A percentile compares a stretch with the other conserved stretches of the same genome.
phyloP scores from a whole-genome alignment of 345 rosid genomes.

The Mallotus nudiflorus region DNA sequence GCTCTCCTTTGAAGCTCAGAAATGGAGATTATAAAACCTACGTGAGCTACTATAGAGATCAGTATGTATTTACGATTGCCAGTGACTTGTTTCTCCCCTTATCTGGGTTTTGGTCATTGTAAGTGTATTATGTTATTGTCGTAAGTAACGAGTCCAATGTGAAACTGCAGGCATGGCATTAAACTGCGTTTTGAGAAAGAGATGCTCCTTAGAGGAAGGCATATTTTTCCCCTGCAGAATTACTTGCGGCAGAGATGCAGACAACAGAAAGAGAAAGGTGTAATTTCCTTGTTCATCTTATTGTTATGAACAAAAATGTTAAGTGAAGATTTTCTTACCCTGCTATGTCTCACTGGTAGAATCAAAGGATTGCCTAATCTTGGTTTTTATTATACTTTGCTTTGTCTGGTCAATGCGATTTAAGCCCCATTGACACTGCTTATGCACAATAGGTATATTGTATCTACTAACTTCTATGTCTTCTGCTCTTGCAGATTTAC shows the following conservation, averaged over 20 bases:
- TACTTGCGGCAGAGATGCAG: conserved; percentile 33
- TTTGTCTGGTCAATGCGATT: too few species aligned
- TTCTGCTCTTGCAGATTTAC: conserved; percentile 45
- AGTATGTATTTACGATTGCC: too few species aligned
- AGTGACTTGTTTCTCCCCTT: too few species aligned
- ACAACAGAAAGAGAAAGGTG: conserved; percentile 62
- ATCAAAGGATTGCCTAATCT: too few species aligned
- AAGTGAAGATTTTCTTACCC: background rate
- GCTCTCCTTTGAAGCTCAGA: conserved; percentile 46
- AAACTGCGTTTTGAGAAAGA: conserved; percentile 37
- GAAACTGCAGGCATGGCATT: conserved; percentile 55
- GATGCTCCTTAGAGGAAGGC: conserved; percentile 53
- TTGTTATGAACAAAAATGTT: background rate
- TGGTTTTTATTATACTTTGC: too few species aligned
- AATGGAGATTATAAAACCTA: conserved; percentile 47
- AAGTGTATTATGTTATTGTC: background rate
- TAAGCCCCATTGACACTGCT: background rate
- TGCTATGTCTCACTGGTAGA: too few species aligned
- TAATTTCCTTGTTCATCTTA: background rate
- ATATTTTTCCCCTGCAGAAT: conserved; percentile 58
- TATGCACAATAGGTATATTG: background rate
- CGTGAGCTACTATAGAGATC: conserved; percentile 47
- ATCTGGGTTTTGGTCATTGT: background rate
- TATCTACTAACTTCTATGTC: background rate
- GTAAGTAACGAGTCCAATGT: background rate